These are phyloP conservation scores for Symbiotaphrina buchneri DNA, from an alignment of 495 filamentous ascomycete genomes.

Conservation along the genomic window DNA sequence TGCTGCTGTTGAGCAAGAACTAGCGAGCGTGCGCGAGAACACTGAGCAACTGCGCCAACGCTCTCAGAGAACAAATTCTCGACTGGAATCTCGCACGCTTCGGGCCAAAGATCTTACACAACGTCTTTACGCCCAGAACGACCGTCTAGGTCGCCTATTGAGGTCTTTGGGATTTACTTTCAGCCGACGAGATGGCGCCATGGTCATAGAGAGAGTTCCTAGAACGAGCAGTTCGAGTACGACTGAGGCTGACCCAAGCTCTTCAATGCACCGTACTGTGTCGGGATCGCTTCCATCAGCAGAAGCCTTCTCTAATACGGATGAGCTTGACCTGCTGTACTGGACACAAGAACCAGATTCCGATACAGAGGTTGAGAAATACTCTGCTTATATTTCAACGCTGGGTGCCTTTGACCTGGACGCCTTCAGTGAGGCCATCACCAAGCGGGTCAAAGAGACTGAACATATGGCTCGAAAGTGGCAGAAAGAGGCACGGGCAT, in stretches of 20 bases:
- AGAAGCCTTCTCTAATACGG: conserved; percentile 19
- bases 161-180: conserved; percentile 70
- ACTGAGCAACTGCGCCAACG: conserved; percentile 24
- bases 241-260: conserved; percentile 32
- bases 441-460: conserved; percentile 71
- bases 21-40: conserved; percentile 32
- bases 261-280: conserved; percentile 18
- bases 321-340: conserved; percentile 43
- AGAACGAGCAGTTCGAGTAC: conserved; percentile 37
- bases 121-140: conserved; percentile 53
- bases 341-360: conserved; percentile 55
- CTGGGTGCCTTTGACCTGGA: conserved; percentile 63
- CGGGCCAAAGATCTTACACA: conserved; percentile 66
- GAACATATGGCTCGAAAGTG: conserved; percentile 78
- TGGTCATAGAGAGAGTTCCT: conserved; percentile 53
- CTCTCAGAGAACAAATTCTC: conserved; percentile 13
- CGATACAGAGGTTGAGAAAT: conserved; percentile 46
- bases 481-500: conserved; percentile 66
- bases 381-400: conserved; percentile 41
- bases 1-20: conserved; percentile 29
- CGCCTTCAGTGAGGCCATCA: conserved; percentile 55
- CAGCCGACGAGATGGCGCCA: conserved; percentile 44
- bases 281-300: conserved; percentile 13
- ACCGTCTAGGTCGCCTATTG: conserved; percentile 52
- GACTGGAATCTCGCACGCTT: conserved; percentile 36